Conservation (phyloP, 345 rosid genomes). For the Salix arbutifolia region DNA sequence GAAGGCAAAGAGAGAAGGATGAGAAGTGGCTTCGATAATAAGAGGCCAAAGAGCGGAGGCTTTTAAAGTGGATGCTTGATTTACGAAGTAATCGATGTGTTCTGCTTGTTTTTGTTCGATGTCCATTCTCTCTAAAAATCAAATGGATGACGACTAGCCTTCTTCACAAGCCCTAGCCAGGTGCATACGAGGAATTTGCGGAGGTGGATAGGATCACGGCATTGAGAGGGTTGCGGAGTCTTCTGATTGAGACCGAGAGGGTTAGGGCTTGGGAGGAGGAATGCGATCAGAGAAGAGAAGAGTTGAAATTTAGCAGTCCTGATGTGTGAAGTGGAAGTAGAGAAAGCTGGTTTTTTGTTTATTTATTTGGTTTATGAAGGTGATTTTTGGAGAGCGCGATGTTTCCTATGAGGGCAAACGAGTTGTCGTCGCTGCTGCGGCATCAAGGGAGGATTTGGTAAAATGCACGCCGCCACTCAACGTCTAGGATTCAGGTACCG, state of each 20-base stretch:
- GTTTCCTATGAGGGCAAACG: no score
- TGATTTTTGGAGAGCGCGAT: no score
- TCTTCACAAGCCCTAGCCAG: background rate
- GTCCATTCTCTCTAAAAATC: constrained; percentile 46
- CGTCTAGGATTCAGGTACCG: no score
- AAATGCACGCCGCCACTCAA: no score
- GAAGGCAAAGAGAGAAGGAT: constrained; percentile 86
- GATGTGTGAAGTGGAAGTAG: background rate
- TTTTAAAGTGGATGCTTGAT: constrained; percentile 47
- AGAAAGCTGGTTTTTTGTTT: background rate
- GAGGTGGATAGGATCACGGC: background rate
- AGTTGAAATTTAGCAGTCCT: background rate
- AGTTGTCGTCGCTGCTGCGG: no score
- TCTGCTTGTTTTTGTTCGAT: constrained; percentile 81
- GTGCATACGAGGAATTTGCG: background rate
- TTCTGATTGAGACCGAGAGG: background rate
- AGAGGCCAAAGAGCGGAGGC: constrained; percentile 54
- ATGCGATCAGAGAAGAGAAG: background rate
- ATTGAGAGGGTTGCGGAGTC: background rate
- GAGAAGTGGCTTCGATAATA: constrained; percentile 74
- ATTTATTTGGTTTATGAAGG: no score
- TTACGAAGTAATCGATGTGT: constrained; percentile 58
- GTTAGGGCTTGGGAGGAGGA: background rate
- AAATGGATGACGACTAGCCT: background rate
- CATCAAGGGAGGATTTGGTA: no score